Evolutionary conservation across 352 stramenopile species (phyloP), one percentile per base, ranked within the genome.

Genomic region (Phytophthora uliginosa): DNA sequence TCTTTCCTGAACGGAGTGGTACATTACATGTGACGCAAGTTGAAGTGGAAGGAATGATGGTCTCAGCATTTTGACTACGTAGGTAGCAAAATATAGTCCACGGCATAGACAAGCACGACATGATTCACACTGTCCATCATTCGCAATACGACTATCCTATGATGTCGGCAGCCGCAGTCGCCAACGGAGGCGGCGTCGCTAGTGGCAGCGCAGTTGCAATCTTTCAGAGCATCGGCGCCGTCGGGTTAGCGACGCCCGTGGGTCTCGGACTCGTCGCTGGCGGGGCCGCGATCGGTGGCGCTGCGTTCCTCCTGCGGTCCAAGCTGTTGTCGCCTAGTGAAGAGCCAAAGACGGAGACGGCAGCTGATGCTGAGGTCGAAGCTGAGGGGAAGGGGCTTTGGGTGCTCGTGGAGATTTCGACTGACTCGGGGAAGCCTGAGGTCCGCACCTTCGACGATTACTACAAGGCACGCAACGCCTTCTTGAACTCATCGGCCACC

Each of bases 101-200:
- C 34, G 34, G 7, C 34, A 17, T 17, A 18, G 10, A 42, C 36
- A 42, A 38, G 2, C 33, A 38, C 33, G 13, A 28, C 26, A 28
- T 28, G 26, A 28, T 28, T 3, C 24, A 26, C 26, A 28, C 26
- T 28, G 3, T 28, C 26, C 2, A 10, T 4, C 47, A 53, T 53
- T 53, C 22, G 5, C n/a, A 53, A 24, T 20, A 15, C 8, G 45
- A 61, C 5, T n/a, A n/a, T n/a, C 57, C 67, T 7, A 86, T 84
- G 81, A 93, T 93, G 83, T 89, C 85, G 26, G 45, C 73, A 8
- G 77, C 83, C 20, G 83, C 85, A 22, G 56, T 89, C 20, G 76
- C 78, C n/a, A 78, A 69, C 42, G 85, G 83, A 20, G 85, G 85
- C 6, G 76, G 74, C n/a, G 78, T 91, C 4, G 76, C 76, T 7